These are phyloP conservation scores for Penstemon barbatus DNA, from an alignment of 257 asterid species.

Conservation along the genomic window DNA sequence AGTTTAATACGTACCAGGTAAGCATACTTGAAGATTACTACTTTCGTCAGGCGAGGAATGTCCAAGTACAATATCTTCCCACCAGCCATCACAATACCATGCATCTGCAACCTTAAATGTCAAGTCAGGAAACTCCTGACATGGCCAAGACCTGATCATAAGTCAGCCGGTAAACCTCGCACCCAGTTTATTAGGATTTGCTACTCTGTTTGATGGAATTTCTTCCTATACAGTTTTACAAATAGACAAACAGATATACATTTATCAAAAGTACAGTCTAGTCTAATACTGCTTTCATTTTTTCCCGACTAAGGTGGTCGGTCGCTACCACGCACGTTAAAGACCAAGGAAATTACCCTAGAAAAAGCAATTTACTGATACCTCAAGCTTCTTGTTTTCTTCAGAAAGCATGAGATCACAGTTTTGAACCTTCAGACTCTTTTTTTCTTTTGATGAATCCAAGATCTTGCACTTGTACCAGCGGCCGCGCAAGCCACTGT, in stretches of 20 bases:
- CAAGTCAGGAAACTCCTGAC: constrained; percentile 3
- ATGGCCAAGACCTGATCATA: constrained; percentile 42
- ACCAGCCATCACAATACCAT: constrained; percentile 49
- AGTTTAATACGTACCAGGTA: constrained; percentile 34
- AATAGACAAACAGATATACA: neutral
- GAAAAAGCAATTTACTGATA: constrained; percentile 13
- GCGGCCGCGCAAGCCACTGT: constrained; percentile 63
- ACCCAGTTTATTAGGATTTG: constrained; percentile 35
- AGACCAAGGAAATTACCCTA: neutral
- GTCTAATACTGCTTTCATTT: neutral
- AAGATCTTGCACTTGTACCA: constrained; percentile 65
- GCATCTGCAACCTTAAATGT: constrained; percentile 40
- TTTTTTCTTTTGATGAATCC: constrained; percentile 19
- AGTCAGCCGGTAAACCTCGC: constrained; percentile 42
- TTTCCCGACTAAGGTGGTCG: neutral
- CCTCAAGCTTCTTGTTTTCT: constrained; percentile 50
- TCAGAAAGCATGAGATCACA: constrained; percentile 40
- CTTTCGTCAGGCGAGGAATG: constrained; percentile 15
- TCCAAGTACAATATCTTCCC: constrained; percentile 47
- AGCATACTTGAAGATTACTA: constrained; percentile 32
- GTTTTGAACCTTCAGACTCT: constrained; percentile 46
- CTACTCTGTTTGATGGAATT: constrained; percentile 36
- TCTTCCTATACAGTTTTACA: constrained; percentile 38
- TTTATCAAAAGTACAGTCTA: neutral
- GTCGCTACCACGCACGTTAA: neutral